These are phyloP conservation scores for Poronia punctata DNA, from an alignment of 495 filamentous ascomycete species.

Conservation along the genomic window DNA sequence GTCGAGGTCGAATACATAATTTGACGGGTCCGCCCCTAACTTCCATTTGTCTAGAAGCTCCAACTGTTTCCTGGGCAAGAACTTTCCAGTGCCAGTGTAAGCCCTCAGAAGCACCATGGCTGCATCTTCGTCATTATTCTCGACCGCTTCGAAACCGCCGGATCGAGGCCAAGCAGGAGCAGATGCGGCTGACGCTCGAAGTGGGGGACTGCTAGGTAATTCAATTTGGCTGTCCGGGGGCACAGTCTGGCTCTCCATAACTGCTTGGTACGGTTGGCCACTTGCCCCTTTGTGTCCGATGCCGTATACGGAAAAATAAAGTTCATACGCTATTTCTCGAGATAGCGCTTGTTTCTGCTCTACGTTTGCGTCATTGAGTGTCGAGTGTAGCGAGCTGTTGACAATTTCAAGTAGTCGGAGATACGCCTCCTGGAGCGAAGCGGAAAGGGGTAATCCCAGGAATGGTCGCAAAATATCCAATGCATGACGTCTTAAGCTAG, in stretches of 20 bases:
- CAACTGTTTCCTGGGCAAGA: slow-evolving; percentile 14
- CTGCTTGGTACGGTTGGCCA: neutral
- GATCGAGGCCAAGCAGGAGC: slow-evolving; percentile 5
- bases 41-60: slow-evolving; percentile 26
- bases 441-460: slow-evolving; percentile 1
- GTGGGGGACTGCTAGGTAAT: slow-evolving; percentile 10
- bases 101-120: slow-evolving; percentile 21
- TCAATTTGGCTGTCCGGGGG: slow-evolving; percentile 19
- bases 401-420: slow-evolving; percentile 8
- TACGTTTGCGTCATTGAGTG: neutral
- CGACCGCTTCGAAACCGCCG: slow-evolving; percentile 4
- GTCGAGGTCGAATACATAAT: slow-evolving; percentile 25
- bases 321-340: slow-evolving; percentile 17
- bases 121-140: slow-evolving; percentile 14
- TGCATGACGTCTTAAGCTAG: slow-evolving; percentile 8
- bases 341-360: slow-evolving; percentile 1
- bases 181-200: slow-evolving; percentile 9
- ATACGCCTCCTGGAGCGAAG: slow-evolving; percentile 11
- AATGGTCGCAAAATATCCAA: slow-evolving; percentile 9
- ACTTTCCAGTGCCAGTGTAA: slow-evolving; percentile 24
- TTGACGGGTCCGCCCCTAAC: slow-evolving; percentile 12
- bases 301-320: slow-evolving; percentile 19
- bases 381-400: neutral
- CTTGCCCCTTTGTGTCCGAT: slow-evolving; percentile 13
- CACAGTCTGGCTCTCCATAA: slow-evolving; percentile 13